Percentiles rank a stretch among this genome's conserved stretches.
Evolutionary conservation across 768 basidiomycete species (phyloP).

Genomic region (Tephrocybe sp.): DNA sequence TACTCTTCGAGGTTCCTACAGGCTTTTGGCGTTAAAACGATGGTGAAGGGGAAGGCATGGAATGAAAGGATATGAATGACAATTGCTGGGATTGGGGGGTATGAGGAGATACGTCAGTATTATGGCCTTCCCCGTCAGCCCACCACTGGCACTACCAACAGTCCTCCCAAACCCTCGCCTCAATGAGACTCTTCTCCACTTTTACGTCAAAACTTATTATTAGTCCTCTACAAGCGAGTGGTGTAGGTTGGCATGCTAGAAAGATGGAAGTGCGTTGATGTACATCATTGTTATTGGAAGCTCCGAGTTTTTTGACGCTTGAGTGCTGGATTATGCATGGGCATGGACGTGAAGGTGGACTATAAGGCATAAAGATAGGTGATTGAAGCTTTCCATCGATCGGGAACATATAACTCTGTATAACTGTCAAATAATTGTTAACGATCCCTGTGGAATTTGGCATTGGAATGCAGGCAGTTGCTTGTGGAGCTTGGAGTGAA

Average conservation of each 20-base stretch:
- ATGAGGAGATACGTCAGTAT: constrained; percentile 48
- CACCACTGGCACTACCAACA: no score
- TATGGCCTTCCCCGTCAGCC: no score
- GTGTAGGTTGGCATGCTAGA: no score
- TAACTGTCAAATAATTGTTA: constrained; percentile 74
- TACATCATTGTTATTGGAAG: no score
- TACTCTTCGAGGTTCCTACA: constrained; percentile 48
- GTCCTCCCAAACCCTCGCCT: no score
- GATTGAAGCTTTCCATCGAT: constrained; percentile 72
- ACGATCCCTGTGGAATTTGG: constrained; percentile 85
- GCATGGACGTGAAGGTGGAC: constrained; percentile 81
- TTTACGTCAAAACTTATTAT: no score
- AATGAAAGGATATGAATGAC: constrained; percentile 42
- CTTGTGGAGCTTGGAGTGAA: no score
- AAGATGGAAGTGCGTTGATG: no score
- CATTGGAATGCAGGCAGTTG: constrained; percentile 82
- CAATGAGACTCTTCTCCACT: no score
- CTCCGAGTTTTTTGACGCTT: no score
- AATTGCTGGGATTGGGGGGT: constrained; percentile 41
- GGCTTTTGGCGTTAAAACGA: constrained; percentile 53
- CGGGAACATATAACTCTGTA: constrained; percentile 69
- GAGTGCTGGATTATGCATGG: no score
- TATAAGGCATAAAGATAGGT: constrained; percentile 80
- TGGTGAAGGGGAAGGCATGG: constrained; percentile 52
- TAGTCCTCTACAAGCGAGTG: no score